Evolutionary conservation across 1,284 basidiomycete genomes (phyloP).

Genomic region (Clitocybe nebularis): DNA sequence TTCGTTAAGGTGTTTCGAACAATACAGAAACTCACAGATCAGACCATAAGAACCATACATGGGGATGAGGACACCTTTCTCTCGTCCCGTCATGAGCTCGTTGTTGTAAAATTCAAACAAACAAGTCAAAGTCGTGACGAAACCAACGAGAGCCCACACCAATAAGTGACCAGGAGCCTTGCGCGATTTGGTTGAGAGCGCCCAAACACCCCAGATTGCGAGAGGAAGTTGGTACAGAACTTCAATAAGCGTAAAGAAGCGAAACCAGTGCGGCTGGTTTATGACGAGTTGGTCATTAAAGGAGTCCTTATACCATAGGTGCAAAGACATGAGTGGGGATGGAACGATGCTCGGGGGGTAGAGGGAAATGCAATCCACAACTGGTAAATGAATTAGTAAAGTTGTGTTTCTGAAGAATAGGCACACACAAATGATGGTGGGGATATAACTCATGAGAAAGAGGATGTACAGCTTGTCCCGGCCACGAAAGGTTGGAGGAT

Average conservation of each 20-base stretch:
- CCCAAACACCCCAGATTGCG: conserved; percentile 18
- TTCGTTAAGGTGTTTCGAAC: background rate
- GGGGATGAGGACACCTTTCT: conserved; percentile 14
- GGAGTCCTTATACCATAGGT: conserved; percentile 15
- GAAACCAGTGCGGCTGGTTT: conserved; percentile 20
- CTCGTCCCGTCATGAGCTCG: conserved; percentile 15
- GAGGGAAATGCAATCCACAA: conserved; percentile 18
- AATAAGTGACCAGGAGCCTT: conserved; percentile 17
- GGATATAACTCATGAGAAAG: conserved; percentile 18
- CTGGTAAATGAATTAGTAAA: conserved; percentile 4
- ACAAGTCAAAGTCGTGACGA: conserved; percentile 19
- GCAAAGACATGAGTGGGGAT: conserved; percentile 12
- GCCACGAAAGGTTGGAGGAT: conserved; percentile 2
- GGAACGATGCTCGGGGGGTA: conserved; percentile 18
- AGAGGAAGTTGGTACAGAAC: conserved; percentile 19
- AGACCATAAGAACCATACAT: conserved; percentile 19
- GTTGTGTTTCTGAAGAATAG: background rate
- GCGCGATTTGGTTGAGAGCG: conserved; percentile 16
- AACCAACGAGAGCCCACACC: conserved; percentile 17
- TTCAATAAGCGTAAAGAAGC: conserved; percentile 18
- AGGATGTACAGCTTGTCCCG: conserved; percentile 16
- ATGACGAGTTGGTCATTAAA: conserved; percentile 22
- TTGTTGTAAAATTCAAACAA: conserved; percentile 20
- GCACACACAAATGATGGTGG: conserved; percentile 15
- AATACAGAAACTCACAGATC: conserved; percentile 14